A percentile compares a stretch with the other conserved stretches of the same genome.
phyloP scores from a whole-genome alignment of 2,329 filamentous ascomycete species.

The Aaosphaeria pasadenensis region DNA sequence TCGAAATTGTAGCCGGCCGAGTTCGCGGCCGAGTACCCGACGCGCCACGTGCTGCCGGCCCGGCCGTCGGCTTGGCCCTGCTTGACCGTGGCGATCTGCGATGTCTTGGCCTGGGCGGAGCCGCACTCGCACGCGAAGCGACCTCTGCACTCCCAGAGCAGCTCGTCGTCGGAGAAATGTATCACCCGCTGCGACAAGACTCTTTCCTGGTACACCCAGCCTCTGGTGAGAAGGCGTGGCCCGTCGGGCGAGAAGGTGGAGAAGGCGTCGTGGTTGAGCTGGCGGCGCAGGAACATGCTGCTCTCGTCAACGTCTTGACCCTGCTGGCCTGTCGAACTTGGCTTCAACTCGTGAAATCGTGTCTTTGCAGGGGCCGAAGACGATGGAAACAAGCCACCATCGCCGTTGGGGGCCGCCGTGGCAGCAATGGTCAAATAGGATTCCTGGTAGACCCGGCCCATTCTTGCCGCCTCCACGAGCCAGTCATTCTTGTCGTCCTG shows the following conservation, averaged over 20 bases:
- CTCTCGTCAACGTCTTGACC: too few relatives aligned
- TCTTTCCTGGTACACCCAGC: constrained; percentile 41
- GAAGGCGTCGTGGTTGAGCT: too few relatives aligned
- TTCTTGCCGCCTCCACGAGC: constrained; percentile 29
- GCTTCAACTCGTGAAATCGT: too few relatives aligned
- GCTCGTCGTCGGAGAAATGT: neutral
- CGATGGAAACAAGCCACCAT: too few relatives aligned
- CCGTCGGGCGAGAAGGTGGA: too few relatives aligned
- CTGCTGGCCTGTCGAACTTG: too few relatives aligned
- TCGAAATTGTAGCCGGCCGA: neutral
- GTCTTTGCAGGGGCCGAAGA: too few relatives aligned
- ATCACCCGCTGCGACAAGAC: constrained; percentile 42
- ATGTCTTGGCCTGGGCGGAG: neutral
- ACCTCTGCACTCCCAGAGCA: constrained; percentile 9
- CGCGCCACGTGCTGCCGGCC: too few relatives aligned
- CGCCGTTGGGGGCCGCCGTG: neutral
- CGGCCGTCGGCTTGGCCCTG: neutral
- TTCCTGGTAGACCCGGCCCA: constrained; percentile 13
- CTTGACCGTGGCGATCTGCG: neutral
- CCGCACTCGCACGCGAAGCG: neutral
- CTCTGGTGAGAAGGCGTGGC: neutral
- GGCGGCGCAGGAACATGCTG: too few relatives aligned
- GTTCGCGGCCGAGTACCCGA: too few relatives aligned
- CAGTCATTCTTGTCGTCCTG: constrained; percentile 37
- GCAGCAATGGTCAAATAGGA: constrained; percentile 1